A percentile compares a stretch with the other conserved stretches of the same genome.
Conservation (phyloP, 129 eudicot genomes). For the Pulicaria dysenterica region DNA sequence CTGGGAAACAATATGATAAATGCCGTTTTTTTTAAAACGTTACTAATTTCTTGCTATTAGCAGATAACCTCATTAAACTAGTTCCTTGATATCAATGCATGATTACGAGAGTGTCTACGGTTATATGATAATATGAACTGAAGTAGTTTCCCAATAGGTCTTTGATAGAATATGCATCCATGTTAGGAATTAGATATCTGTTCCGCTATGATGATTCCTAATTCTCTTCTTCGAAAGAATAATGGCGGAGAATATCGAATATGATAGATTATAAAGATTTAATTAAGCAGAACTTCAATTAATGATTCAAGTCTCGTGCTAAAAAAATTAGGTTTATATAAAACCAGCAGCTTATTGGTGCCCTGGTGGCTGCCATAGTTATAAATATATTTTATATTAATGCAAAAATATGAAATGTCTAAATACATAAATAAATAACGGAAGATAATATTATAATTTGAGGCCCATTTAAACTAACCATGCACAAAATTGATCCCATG, state of each 20-base stretch:
- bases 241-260: no score
- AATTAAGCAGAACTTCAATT: not conserved
- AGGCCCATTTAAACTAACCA: conserved; percentile 58
- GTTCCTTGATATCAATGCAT: not conserved
- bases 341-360: not conserved
- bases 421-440: conserved; percentile 3
- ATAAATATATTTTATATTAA: not conserved
- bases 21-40: not conserved
- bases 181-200: no score
- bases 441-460: conserved; percentile 3
- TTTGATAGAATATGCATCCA: not conserved
- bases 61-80: not conserved
- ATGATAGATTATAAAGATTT: not conserved
- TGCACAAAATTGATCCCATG: conserved; percentile 77
- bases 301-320: not conserved
- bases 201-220: no score
- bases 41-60: not conserved
- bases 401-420: not conserved
- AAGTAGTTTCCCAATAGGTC: conserved; percentile 1
- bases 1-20: conserved; percentile 4
- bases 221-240: no score
- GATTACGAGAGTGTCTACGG: not conserved
- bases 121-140: not conserved
- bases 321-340: conserved; percentile 5
- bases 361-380: no score